A percentile compares a stretch with the other conserved stretches of the same genome.
Conservation (phyloP, 306 rosid species). For the Prosopis cineraria region DNA sequence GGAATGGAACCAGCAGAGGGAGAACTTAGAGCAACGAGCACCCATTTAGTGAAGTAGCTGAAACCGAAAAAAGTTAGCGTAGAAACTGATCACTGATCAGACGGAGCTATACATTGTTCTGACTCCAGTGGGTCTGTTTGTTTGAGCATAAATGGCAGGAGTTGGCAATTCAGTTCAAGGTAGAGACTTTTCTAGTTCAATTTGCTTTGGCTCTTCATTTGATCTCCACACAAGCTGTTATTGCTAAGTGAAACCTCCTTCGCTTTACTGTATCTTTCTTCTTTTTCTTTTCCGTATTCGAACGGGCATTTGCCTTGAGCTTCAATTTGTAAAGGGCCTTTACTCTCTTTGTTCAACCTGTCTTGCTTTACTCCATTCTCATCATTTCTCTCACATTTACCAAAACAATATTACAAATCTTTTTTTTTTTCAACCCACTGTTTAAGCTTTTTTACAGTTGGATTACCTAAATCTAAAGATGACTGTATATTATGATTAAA, state of each 20-base stretch:
- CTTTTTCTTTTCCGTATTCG: not conserved
- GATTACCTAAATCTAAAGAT: not conserved
- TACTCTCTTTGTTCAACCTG: constrained; percentile 1
- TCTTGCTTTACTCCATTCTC: constrained; percentile 28
- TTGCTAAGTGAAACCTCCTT: not conserved
- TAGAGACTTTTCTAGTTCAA: not conserved
- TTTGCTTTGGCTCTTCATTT: not conserved
- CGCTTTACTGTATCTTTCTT: not conserved
- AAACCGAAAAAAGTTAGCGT: not conserved
- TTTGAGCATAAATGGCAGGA: not conserved
- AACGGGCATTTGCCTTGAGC: constrained; percentile 35
- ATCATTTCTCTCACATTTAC: constrained; percentile 29
- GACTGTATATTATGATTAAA: not conserved
- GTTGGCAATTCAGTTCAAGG: constrained; percentile 11
- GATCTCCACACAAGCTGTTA: not conserved
- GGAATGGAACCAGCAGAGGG: constrained; percentile 69
- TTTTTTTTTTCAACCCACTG: not conserved
- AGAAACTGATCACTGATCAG: constrained; percentile 28
- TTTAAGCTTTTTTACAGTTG: not conserved
- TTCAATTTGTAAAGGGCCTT: constrained; percentile 32
- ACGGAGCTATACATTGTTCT: not conserved
- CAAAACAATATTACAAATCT: not conserved
- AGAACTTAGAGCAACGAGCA: constrained; percentile 77
- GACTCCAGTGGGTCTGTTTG: not conserved
- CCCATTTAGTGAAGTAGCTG: constrained; percentile 49